Evolutionary conservation across 805 yeast genomes (phyloP).

Genomic region (Lipomyces starkeyi): DNA sequence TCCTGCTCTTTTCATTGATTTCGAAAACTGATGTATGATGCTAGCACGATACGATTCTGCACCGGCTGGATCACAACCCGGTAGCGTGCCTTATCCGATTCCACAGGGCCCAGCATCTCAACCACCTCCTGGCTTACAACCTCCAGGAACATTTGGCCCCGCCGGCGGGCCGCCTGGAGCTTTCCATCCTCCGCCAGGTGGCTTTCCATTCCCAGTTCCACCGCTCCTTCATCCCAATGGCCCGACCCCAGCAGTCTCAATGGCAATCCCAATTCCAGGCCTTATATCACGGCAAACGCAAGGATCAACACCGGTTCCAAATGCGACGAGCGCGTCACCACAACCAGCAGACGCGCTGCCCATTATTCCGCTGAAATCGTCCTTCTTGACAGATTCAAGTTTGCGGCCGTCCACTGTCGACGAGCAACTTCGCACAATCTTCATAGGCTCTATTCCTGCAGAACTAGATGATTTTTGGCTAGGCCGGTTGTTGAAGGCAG

Average conservation of each 20-base stretch:
- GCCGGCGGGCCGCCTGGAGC: conserved; percentile 15
- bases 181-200: conserved; percentile 18
- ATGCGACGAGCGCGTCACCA: conserved; percentile 4
- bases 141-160: conserved; percentile 16
- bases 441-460: conserved; percentile 28
- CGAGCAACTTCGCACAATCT: conserved; percentile 29
- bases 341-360: background rate
- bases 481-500: conserved; percentile 23
- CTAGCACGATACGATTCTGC: conserved; percentile 11
- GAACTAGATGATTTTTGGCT: conserved; percentile 39
- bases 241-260: background rate
- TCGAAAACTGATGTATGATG: background rate
- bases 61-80: conserved; percentile 4
- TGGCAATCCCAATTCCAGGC: background rate
- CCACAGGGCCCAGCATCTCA: conserved; percentile 1
- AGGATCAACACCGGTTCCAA: conserved; percentile 2
- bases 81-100: conserved; percentile 7
- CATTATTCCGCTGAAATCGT: background rate
- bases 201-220: conserved; percentile 20
- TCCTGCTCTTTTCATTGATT: background rate
- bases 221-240: background rate
- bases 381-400: conserved; percentile 24
- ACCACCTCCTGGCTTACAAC: conserved; percentile 11
- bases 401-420: conserved; percentile 30
- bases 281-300: background rate